phyloP scores from a whole-genome alignment of 1,284 basidiomycete genomes.

The Sporisorium reilianum region DNA sequence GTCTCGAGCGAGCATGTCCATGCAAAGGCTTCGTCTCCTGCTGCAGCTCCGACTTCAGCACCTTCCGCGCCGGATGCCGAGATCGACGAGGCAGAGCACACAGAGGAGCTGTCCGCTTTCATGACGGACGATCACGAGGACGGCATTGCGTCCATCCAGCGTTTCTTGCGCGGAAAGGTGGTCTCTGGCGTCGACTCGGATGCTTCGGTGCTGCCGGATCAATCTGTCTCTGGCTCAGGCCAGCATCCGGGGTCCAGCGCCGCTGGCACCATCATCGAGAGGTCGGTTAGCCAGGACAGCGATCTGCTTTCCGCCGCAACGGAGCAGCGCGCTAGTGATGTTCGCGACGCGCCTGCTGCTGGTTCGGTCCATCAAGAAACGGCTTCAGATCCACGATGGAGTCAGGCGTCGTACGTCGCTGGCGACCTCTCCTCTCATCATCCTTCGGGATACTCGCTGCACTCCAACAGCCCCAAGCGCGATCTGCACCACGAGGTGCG shows the following conservation, averaged over 20 bases:
- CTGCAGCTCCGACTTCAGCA: background rate
- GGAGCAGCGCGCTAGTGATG: background rate
- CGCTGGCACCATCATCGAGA: slow-evolving; percentile 35
- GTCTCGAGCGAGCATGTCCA: background rate
- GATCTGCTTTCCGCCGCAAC: slow-evolving; percentile 8
- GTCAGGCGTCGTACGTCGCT: slow-evolving; percentile 24
- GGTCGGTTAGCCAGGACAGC: slow-evolving; percentile 19
- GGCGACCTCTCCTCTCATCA: slow-evolving; percentile 14
- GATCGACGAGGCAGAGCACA: slow-evolving; percentile 2
- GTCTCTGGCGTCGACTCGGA: slow-evolving; percentile 25
- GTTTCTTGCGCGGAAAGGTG: slow-evolving; percentile 39
- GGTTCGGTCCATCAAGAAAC: slow-evolving; percentile 2
- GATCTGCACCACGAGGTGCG: slow-evolving; percentile 16
- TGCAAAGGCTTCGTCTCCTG: background rate
- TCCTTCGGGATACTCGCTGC: slow-evolving; percentile 15
- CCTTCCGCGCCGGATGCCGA: background rate
- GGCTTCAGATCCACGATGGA: slow-evolving; percentile 23
- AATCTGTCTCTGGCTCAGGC: background rate
- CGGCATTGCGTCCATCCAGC: slow-evolving; percentile 39
- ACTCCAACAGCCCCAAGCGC: slow-evolving; percentile 18
- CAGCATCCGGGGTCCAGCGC: slow-evolving; percentile 16
- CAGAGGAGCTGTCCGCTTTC: slow-evolving; percentile 10
- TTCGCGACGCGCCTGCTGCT: background rate
- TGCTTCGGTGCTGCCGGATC: slow-evolving; percentile 14
- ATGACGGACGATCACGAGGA: slow-evolving; percentile 27